Base-by-base conservation (phyloP, 345 rosid genomes). In the Arabidopsis suecica region DNA sequence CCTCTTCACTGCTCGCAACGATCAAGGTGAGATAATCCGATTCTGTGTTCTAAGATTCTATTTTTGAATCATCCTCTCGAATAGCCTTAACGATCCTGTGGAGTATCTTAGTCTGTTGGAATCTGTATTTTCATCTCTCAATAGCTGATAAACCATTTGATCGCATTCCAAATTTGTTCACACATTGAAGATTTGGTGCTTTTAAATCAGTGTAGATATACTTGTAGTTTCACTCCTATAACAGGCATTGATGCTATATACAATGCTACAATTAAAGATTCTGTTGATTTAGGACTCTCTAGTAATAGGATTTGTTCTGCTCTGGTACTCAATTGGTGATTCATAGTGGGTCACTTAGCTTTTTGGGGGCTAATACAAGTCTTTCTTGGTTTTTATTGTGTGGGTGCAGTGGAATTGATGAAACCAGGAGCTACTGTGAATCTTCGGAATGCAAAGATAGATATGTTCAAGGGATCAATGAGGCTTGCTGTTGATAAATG, bases 1-100 rank as follows among this genome's bases (percentile, higher is more conserved):
- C 48, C 83, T 87, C 69, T 89, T 87, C 64, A 87, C 94, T 8
- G 93, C 93, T 67, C 91, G 91, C 48, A 87, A 87, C 75, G 94
- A 85, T 78, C 94, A 89, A 87, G 93, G 91, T 87, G 28, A 73
- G 37, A 12, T 22, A 1, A 9, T n/a, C 64, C 28, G 57, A 34
- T 67, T 25, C 61, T 37, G 1, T 11, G 0, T 48, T 34, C 1
- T n/a, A 1, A 7, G 18, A 16, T 9, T 40, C 12, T 16, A 8
- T 69, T 41, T 69, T 30, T 30, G 50, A 53, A 23, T 20, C 13
- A 34, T 6, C 42, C 42, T 48, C 69, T 47, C 30, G 32, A 3
- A 30, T 30, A 14, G 14, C 68, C 8, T 45, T n/a, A 44, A 44
- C 56, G 42, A 16, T 65, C 32, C 48, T 67, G 5, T 37, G 20